These are phyloP conservation scores for Penicillium verhagenii DNA, from an alignment of 495 filamentous ascomycete genomes.

Conservation along the genomic window DNA sequence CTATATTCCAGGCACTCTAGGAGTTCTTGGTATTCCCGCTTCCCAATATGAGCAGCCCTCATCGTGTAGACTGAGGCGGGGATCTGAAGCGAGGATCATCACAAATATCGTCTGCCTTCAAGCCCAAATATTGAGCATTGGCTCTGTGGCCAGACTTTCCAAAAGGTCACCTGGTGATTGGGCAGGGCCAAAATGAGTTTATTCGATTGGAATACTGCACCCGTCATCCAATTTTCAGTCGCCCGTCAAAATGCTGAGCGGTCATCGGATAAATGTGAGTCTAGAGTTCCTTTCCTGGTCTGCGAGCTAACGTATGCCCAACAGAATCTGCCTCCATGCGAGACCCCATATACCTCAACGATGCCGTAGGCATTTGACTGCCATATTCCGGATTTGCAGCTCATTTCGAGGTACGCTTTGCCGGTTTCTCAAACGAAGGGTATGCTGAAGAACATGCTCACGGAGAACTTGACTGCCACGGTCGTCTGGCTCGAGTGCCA, in stretches of 20 bases:
- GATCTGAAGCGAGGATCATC: background rate
- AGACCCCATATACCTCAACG: background rate
- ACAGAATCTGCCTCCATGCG: background rate
- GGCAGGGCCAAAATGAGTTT: background rate
- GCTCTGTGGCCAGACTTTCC: background rate
- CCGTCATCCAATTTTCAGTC: background rate
- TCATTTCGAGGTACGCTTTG: background rate
- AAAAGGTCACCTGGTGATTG: background rate
- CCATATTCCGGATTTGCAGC: background rate
- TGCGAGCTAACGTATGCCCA: background rate
- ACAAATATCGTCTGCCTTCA: background rate
- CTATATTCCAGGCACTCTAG: background rate
- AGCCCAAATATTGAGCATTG: background rate
- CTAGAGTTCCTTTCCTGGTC: background rate
- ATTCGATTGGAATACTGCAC: background rate
- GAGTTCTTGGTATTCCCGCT: background rate
- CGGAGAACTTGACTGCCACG: background rate
- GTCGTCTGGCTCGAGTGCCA: background rate
- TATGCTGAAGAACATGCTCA: background rate
- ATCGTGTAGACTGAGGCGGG: background rate
- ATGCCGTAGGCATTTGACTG: background rate
- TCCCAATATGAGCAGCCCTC: background rate
- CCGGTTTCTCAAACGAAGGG: background rate
- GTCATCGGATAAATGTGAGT: background rate
- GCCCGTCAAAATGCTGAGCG: background rate